Percentiles rank a stretch among this genome's conserved stretches.
These are phyloP conservation scores for Pichia sp. DNA, from an alignment of 1,139 yeast species.

Conservation along the genomic window DNA sequence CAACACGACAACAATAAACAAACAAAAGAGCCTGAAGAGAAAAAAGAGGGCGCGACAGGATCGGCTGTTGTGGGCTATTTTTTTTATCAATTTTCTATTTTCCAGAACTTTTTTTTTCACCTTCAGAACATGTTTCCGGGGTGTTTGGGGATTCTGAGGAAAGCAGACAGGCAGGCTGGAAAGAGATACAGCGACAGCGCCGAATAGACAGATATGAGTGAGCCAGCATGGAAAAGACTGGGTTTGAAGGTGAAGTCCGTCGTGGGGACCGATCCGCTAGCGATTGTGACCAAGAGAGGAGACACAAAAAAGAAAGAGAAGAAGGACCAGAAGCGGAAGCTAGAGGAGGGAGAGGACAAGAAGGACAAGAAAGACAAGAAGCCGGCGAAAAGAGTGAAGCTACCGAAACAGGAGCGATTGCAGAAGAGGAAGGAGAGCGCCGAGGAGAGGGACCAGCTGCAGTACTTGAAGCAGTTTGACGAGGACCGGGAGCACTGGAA, in stretches of 20 bases:
- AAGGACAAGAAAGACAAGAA: constrained; percentile 37
- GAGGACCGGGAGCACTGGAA: constrained; percentile 72
- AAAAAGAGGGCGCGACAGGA: neutral
- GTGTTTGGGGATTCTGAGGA: neutral
- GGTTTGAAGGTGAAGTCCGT: constrained; percentile 60
- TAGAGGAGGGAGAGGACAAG: constrained; percentile 33
- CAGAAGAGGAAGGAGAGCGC: constrained; percentile 76
- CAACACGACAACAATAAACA: neutral
- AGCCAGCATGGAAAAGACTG: constrained; percentile 91
- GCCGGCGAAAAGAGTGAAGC: constrained; percentile 68
- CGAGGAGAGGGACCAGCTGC: constrained; percentile 63
- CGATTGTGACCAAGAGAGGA: constrained; percentile 28
- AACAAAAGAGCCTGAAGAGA: neutral
- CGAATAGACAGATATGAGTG: constrained; percentile 17
- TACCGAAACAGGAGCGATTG: constrained; percentile 49
- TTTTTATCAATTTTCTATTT: neutral
- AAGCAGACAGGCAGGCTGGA: neutral
- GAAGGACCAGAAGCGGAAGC: constrained; percentile 39
- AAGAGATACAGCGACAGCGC: neutral
- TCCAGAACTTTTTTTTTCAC: neutral
- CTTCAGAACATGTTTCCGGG: neutral
- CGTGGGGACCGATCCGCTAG: constrained; percentile 40
- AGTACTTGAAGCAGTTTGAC: constrained; percentile 63
- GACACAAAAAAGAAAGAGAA: constrained; percentile 29
- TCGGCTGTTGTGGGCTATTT: neutral